Base-by-base conservation (phyloP, 169 alveolate genomes). In the Plasmodium sp. region DNA sequence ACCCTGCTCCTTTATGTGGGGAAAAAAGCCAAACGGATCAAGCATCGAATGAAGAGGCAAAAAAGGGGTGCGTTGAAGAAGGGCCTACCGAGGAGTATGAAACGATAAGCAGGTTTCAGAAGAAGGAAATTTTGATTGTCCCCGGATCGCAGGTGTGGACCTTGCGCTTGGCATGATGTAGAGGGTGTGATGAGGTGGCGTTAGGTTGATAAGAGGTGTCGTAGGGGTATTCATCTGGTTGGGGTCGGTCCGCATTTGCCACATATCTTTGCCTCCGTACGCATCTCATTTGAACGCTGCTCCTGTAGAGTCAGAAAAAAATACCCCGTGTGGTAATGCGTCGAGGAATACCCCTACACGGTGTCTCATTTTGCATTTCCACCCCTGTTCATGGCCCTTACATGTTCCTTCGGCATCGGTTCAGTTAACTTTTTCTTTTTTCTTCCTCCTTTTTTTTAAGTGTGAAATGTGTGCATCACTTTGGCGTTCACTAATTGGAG, bases 121-220 rank as follows among this genome's bases (percentile, higher is more conserved):
- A 90, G 58, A 90, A 58, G 16, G 54, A 79, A 80, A 43, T 90
- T 79, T 80, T 73, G 67, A 54, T 90, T 41, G 82, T 90, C 34
- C 94, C 94, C 6, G 94, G 94, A 36, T 39, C 77, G 3, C 81
- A 90, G 18, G 73, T 90, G 85, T 90, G 94, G 94, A 80, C 88
- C 9, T 67, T 90, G 83, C 81, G 91, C 18, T 80, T 90, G 31
- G n/a, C 80, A 6, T 90, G 73, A 51, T 16, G 4, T 39, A 39
- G 54, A 9, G 36, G 3, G 16, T 84, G 34, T 12, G 34, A 3
- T 71, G 45, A 9, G 36, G 41, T 6, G 67, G 14, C 2, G 41
- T 4, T 62, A 6, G 54, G 9, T 36, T 36, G 41, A 0, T 0
- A 22, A 22, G 27, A 22, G 27, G 27, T 22, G 0, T 22, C 27